These are phyloP conservation scores for Apiospora aurea DNA, from an alignment of 2,329 filamentous ascomycete genomes.

Conservation along the genomic window DNA sequence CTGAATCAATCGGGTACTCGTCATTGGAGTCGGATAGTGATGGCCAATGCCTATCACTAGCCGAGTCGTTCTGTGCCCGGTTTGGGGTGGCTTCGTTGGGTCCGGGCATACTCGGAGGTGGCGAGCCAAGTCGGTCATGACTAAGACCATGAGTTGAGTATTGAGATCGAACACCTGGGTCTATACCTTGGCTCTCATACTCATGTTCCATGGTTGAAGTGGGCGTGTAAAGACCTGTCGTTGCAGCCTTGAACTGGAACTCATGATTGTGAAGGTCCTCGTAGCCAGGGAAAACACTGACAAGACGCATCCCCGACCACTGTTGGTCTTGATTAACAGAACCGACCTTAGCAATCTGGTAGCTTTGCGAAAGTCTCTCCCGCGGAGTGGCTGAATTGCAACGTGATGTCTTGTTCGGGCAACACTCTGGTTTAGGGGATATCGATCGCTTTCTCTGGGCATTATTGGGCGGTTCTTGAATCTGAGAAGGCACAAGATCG, in stretches of 20 bases:
- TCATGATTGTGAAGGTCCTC: not conserved
- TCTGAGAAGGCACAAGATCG: not conserved
- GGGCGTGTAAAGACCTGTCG: not conserved
- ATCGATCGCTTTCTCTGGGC: not conserved
- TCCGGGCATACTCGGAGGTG: not conserved
- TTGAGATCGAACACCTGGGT: not conserved
- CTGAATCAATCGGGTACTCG: conserved; percentile 37
- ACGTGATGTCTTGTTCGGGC: not conserved
- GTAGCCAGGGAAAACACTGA: not conserved
- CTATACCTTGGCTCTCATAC: not conserved
- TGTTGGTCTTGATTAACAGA: not conserved
- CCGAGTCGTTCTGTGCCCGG: not conserved
- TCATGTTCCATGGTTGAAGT: not conserved
- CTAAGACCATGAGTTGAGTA: not conserved
- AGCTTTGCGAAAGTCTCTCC: not conserved
- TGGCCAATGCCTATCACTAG: not conserved
- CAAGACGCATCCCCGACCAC: not conserved
- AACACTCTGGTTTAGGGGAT: not conserved
- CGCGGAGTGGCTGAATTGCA: not conserved
- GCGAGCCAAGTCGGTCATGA: not conserved
- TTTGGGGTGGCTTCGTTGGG: not conserved
- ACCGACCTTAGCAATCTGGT: not conserved
- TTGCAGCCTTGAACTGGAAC: not conserved
- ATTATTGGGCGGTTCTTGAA: not conserved
- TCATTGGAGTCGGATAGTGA: conserved; percentile 28